Conservation (phyloP, 192 early-diverging fungal genomes). For the Phlyctochytrium bullatum region DNA sequence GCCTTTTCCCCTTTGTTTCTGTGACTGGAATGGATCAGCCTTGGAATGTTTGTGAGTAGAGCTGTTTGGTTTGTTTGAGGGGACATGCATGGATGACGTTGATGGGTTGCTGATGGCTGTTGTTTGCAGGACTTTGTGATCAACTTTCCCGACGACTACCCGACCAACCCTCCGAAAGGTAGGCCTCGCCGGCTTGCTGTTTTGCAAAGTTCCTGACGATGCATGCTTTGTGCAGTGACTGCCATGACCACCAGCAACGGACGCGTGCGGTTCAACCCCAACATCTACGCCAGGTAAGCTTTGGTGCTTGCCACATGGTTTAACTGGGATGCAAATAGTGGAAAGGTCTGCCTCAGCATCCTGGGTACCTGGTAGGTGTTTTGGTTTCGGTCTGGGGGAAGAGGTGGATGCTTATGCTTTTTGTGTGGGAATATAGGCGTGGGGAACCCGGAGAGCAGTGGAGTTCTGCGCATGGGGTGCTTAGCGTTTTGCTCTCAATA, state of each 20-base stretch:
- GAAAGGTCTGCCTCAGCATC: constrained; percentile 59
- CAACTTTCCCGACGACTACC: constrained; percentile 56
- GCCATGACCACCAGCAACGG: constrained; percentile 55
- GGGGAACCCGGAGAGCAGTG: constrained; percentile 54
- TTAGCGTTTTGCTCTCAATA: constrained; percentile 57
- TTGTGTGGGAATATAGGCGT: constrained; percentile 27
- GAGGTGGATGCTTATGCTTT: background rate
- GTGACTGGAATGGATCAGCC: constrained; percentile 7
- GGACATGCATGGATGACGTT: too few species aligned
- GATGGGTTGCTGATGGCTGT: background rate
- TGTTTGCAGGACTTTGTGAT: constrained; percentile 48
- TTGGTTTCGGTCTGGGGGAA: too few species aligned
- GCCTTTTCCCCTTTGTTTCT: background rate
- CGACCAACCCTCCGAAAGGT: constrained; percentile 57
- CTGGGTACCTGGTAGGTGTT: constrained; percentile 58
- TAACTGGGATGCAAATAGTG: constrained; percentile 39
- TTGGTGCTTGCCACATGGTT: background rate
- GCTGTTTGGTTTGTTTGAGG: too few species aligned
- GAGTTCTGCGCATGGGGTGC: constrained; percentile 61
- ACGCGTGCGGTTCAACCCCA: constrained; percentile 59
- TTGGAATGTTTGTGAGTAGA: constrained; percentile 42
- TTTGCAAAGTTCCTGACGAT: background rate
- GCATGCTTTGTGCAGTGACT: constrained; percentile 21
- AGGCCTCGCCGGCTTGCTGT: background rate
- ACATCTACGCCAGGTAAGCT: constrained; percentile 48